These are phyloP conservation scores for Penicillium nordicum DNA, from an alignment of 2,329 filamentous ascomycete species.

Conservation along the genomic window DNA sequence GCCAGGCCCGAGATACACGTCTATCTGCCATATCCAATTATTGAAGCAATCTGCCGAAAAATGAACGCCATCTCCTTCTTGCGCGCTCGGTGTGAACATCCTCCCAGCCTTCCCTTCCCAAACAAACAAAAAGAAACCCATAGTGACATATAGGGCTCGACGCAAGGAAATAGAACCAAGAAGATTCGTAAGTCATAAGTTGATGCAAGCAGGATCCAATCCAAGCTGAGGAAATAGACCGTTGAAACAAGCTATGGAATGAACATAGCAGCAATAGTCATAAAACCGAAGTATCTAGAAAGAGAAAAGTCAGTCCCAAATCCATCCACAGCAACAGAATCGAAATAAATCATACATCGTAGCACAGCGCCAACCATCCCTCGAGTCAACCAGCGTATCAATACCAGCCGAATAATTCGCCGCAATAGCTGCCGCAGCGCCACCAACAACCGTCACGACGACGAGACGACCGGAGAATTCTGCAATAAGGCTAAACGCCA, in stretches of 20 bases:
- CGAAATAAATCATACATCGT: slow-evolving; percentile 30
- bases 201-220: not conserved
- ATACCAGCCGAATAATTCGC: slow-evolving; percentile 36
- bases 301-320: not conserved
- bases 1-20: not conserved
- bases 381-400: slow-evolving; percentile 36
- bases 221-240: not conserved
- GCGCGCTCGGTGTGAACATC: not conserved
- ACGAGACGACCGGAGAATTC: slow-evolving; percentile 57
- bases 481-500: slow-evolving; percentile 57
- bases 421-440: slow-evolving; percentile 43
- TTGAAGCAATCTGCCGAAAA: not conserved
- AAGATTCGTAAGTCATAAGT: slow-evolving; percentile 17
- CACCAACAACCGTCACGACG: slow-evolving; percentile 53
- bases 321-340: not conserved
- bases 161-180: slow-evolving; percentile 1
- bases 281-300: slow-evolving; percentile 40
- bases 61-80: slow-evolving; percentile 7
- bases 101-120: not conserved
- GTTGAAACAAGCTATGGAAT: slow-evolving; percentile 27
- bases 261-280: slow-evolving; percentile 38
- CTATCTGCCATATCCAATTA: not conserved
- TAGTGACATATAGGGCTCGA: not conserved
- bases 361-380: slow-evolving; percentile 41
- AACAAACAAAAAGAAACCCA: not conserved